Evolutionary conservation across 208 protist genomes (phyloP).

Genomic region (Kentomonas sorsogonicus): DNA sequence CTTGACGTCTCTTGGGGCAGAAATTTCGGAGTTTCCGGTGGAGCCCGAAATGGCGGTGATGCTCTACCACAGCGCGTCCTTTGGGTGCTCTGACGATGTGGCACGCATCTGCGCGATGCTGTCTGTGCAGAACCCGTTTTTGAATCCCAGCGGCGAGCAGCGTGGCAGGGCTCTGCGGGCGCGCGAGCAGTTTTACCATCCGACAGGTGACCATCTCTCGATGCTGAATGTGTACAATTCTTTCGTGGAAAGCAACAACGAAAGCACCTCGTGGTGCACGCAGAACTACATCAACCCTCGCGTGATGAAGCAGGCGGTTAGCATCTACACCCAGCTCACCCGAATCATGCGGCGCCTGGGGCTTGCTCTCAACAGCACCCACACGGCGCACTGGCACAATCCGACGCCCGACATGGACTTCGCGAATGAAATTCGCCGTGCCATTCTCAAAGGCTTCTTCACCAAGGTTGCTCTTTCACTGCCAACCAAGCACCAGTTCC

Average conservation of each 20-base stretch:
- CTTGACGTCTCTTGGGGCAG: conserved; percentile 91
- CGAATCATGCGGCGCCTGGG: conserved; percentile 85
- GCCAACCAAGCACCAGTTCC: conserved; percentile 93
- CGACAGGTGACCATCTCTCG: conserved; percentile 96
- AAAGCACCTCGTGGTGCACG: conserved; percentile 92
- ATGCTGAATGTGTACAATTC: conserved; percentile 91
- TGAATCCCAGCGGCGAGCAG: conserved; percentile 69
- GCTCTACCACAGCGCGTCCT: conserved; percentile 92
- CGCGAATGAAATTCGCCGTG: conserved; percentile 87
- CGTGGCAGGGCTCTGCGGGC: conserved; percentile 61
- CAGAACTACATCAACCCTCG: conserved; percentile 97
- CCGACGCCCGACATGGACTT: conserved; percentile 33
- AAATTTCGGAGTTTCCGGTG: conserved; percentile 98
- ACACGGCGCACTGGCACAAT: conserved; percentile 24
- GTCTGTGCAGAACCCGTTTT: conserved; percentile 74
- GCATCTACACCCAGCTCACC: conserved; percentile 93
- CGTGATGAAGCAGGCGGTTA: conserved; percentile 91
- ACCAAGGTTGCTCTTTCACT: conserved; percentile 95
- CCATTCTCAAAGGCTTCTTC: conserved; percentile 93
- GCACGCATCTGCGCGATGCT: conserved; percentile 97
- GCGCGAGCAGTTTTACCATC: conserved; percentile 95
- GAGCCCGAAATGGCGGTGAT: conserved; percentile 97
- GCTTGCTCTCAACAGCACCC: conserved; percentile 51
- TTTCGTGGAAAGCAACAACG: conserved; percentile 46
- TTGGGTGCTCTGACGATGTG: conserved; percentile 95